Conservation (phyloP, 2,329 filamentous ascomycete genomes). For the Dactylellina leptospora region DNA sequence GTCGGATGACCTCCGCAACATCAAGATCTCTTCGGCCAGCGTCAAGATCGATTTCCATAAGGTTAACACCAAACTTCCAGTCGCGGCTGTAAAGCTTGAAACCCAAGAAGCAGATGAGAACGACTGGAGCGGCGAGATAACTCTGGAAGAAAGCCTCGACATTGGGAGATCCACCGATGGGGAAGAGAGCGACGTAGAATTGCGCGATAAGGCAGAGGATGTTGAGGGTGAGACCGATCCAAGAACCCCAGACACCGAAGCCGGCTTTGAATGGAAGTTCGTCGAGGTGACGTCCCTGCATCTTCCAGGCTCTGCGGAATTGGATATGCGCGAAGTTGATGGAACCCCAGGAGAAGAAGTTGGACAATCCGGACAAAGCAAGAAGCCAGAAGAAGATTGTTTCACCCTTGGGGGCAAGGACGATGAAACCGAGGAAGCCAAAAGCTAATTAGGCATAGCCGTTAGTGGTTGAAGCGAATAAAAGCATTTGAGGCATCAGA, state of each 20-base stretch:
- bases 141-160: slow-evolving; percentile 67
- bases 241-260: slow-evolving; percentile 71
- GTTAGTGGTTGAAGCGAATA: not conserved
- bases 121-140: slow-evolving; percentile 67
- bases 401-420: slow-evolving; percentile 61
- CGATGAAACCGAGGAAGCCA: slow-evolving; percentile 51
- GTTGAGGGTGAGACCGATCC: slow-evolving; percentile 69
- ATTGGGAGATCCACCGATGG: slow-evolving; percentile 45
- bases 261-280: slow-evolving; percentile 72
- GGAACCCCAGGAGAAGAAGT: slow-evolving; percentile 73
- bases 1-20: slow-evolving; percentile 34
- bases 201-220: slow-evolving; percentile 67
- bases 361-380: slow-evolving; percentile 70
- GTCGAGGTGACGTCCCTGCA: slow-evolving; percentile 69
- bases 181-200: slow-evolving; percentile 59
- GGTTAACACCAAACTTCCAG: slow-evolving; percentile 66
- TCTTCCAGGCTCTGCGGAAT: slow-evolving; percentile 70
- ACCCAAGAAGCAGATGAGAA: slow-evolving; percentile 66
- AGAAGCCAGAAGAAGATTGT: slow-evolving; percentile 72
- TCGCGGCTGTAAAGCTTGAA: slow-evolving; percentile 73
- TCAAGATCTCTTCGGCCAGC: slow-evolving; percentile 64
- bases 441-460: slow-evolving; percentile 8
- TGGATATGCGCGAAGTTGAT: slow-evolving; percentile 75
- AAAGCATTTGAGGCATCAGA: slow-evolving; percentile 58
- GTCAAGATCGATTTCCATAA: slow-evolving; percentile 72